Evolutionary conservation across 306 rosid species (phyloP).

Genomic region (Gillenia trifoliata): DNA sequence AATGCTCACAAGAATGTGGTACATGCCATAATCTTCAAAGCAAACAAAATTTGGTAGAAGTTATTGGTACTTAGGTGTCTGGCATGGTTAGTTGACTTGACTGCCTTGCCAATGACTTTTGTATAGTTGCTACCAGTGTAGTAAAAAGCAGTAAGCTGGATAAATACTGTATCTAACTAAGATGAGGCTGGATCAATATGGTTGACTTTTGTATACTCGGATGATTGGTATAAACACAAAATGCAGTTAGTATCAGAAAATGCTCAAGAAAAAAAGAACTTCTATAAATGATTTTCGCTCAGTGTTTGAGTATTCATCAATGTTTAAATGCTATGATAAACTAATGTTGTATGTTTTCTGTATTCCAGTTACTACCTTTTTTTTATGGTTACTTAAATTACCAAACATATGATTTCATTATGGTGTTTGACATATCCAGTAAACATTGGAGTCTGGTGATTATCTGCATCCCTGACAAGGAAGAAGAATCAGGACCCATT

Average conservation of each 20-base stretch:
- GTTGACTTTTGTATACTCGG: neutral
- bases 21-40: neutral
- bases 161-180: neutral
- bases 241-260: neutral
- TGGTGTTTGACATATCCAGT: conserved; percentile 44
- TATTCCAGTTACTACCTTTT: neutral
- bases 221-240: neutral
- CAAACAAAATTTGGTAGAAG: neutral
- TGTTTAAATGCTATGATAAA: neutral
- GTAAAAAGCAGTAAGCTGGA: neutral
- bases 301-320: neutral
- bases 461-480: conserved; percentile 79
- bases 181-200: conserved; percentile 1
- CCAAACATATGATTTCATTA: conserved; percentile 6
- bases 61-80: no score
- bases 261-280: neutral
- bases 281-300: neutral
- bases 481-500: conserved; percentile 80
- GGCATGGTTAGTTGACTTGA: neutral
- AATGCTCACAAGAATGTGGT: neutral
- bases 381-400: conserved; percentile 9
- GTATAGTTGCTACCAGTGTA: neutral
- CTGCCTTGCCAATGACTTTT: neutral
- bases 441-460: conserved; percentile 95
- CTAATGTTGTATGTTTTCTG: conserved; percentile 3